Base-by-base conservation (phyloP, 106 monocot genomes). In the Acorus calamus region DNA sequence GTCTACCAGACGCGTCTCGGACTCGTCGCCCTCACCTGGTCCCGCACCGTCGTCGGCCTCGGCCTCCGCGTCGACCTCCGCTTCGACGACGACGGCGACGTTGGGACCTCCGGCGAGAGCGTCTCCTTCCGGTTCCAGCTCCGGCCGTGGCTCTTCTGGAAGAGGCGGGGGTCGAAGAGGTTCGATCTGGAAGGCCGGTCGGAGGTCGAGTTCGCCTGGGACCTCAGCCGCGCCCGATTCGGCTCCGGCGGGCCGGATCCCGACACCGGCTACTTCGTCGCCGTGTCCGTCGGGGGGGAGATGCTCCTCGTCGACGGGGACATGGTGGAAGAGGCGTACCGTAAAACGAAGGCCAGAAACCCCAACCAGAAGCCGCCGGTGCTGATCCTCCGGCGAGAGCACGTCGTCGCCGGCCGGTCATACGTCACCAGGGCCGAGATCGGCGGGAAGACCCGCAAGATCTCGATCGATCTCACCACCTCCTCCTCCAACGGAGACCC, bases 81-180 rank as follows among this genome's bases (percentile, higher is more conserved):
- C 59, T 71, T 84, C 54, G 41, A 57, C 47, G 48, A 14, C 59
- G 49, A 12, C 14, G 52, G 14, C 41, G 66, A 70, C 45, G 44
- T 42, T 7, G 56, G 12, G 28, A 28, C 28, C 28, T 28, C 28
- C 0, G 71, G 65, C 28, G 67, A 74, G 11, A 63, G 68, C 7
- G 53, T 56, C 14, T 14, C 46, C 66, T 61, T 83, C 3, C 47
- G 48, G 53, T 88, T 93, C 69, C 80, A 53, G 43, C 56, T 88
- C 71, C 72, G 82, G 3, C 93, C 93, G 0, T 88, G 82, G 88
- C 52, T 85, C 43, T 50, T 88, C 72, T 93, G 88, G 88, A 78
- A 69, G 59, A 82, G 83, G 3, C 82, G 80, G 3, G 93, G 93
- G 4, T 60, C 71, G 4, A 75, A 64, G 56, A 68, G 72, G 3